Evolutionary conservation across 2,329 filamentous ascomycete species (phyloP), one percentile per base, ranked within the genome.

Genomic region (Diaporthe vaccinii): DNA sequence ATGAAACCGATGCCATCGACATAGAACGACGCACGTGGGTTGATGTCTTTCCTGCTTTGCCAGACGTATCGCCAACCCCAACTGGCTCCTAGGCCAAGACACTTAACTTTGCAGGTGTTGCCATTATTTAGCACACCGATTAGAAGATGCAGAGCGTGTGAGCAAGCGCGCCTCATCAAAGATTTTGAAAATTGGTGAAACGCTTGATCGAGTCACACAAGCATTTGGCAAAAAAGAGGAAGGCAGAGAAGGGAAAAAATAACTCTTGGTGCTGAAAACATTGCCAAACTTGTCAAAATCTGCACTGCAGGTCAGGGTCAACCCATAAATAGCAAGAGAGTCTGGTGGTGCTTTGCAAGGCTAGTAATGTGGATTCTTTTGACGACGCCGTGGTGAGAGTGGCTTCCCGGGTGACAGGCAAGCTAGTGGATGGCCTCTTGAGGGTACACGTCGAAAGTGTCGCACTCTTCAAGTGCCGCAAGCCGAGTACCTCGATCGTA

Each of bases 401-500:
- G 49, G 2, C 34, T 10, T 58, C 17, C n/a, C 15, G 25, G 36
- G 34, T n/a, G 17, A 39, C n/a, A 44, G 20, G 12, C 8, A n/a
- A 69, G n/a, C 53, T 76, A 82, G 71, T 82, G 78, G 22, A 74
- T 76, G 9, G 75, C 31, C 70, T 82, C 81, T 73, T 80, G 83
- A 77, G 86, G 85, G 53, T 87, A 79, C 5, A 85, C 79, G 14
- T 83, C 80, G 69, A 90, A 88, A 73, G 87, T 89, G 77, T 90
- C 89, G 74, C 86, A 89, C 80, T 93, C 90, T 80, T 94, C 92
- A 17, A 92, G 84, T 28, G 91, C 92, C 28, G 93, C 93, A 76
- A 94, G 89, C 74, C 91, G 90, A 39, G 94, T 97, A 39, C 95
- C 95, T 76, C 95, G 93, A 79, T 98, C 95, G 79, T 91, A 73